A percentile compares a stretch with the other conserved stretches of the same genome.
These are phyloP conservation scores for Allium fistulosum DNA, from an alignment of 106 monocot species.

Conservation along the genomic window DNA sequence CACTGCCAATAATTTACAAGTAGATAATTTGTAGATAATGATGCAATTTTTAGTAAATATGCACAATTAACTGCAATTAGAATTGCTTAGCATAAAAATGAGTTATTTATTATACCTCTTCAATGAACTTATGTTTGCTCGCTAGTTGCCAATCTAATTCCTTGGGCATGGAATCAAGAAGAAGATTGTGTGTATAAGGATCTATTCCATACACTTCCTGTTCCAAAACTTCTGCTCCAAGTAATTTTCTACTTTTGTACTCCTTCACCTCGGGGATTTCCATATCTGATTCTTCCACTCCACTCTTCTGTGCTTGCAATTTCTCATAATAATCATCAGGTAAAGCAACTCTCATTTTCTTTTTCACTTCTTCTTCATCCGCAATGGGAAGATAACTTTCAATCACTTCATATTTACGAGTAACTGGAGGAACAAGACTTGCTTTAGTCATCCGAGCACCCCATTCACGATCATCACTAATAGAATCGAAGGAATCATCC, in stretches of 20 bases:
- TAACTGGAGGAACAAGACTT: conserved; percentile 92
- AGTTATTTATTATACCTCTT: conserved; percentile 50
- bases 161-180: conserved; percentile 85
- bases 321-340: conserved; percentile 93
- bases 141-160: conserved; percentile 56
- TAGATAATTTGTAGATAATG: too few species aligned
- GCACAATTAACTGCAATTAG: too few species aligned
- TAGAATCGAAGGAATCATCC: conserved; percentile 50
- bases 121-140: conserved; percentile 86
- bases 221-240: conserved; percentile 88
- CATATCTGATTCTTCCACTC: conserved; percentile 76
- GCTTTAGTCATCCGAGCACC: conserved; percentile 99
- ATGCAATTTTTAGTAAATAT: too few species aligned
- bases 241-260: conserved; percentile 80
- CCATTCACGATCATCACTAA: conserved; percentile 87
- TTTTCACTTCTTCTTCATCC: conserved; percentile 82
- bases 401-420: conserved; percentile 95
- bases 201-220: conserved; percentile 99
- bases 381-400: conserved; percentile 84
- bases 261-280: conserved; percentile 99
- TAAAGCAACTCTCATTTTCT: conserved; percentile 87
- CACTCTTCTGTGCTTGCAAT: conserved; percentile 61
- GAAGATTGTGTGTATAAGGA: conserved; percentile 96
- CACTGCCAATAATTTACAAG: too few species aligned
- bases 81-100: too few species aligned